phyloP scores from a whole-genome alignment of 495 filamentous ascomycete species.

The Hypomontagnella submonticulosa region DNA sequence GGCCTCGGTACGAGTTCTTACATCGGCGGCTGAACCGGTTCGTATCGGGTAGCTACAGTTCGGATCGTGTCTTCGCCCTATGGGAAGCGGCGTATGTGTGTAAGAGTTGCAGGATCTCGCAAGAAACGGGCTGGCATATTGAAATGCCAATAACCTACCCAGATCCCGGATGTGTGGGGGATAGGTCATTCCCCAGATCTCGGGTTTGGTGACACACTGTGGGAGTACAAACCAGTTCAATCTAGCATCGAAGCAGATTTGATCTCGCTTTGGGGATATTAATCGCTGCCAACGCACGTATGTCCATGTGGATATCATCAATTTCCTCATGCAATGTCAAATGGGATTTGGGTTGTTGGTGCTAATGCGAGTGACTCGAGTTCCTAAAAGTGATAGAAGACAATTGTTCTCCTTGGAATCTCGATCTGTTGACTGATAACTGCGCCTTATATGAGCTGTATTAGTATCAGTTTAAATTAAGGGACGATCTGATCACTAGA shows the following conservation, averaged over 20 bases:
- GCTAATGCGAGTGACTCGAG: neutral
- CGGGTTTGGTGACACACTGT: conserved; percentile 18
- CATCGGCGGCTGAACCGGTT: conserved; percentile 1
- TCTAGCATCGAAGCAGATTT: conserved; percentile 33
- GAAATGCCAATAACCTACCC: conserved; percentile 8
- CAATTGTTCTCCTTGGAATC: too few relatives aligned
- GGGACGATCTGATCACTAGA: too few relatives aligned
- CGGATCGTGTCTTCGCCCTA: conserved; percentile 40
- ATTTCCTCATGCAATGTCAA: neutral
- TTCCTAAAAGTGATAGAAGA: too few relatives aligned
- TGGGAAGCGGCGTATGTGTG: conserved; percentile 16
- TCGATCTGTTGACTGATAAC: too few relatives aligned
- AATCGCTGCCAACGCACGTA: conserved; percentile 1
- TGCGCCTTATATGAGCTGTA: too few relatives aligned
- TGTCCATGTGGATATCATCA: neutral
- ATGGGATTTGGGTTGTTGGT: neutral
- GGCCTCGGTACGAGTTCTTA: neutral
- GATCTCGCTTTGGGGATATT: conserved; percentile 40
- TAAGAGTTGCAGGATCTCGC: conserved; percentile 40
- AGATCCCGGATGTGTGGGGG: conserved; percentile 20
- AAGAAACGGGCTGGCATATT: conserved; percentile 18
- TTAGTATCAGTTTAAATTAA: too few relatives aligned
- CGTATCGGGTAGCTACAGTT: conserved; percentile 32
- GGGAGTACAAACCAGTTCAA: conserved; percentile 22
- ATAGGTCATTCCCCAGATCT: conserved; percentile 30